Conservation (phyloP, 345 rosid species). For the Angophora floribunda region DNA sequence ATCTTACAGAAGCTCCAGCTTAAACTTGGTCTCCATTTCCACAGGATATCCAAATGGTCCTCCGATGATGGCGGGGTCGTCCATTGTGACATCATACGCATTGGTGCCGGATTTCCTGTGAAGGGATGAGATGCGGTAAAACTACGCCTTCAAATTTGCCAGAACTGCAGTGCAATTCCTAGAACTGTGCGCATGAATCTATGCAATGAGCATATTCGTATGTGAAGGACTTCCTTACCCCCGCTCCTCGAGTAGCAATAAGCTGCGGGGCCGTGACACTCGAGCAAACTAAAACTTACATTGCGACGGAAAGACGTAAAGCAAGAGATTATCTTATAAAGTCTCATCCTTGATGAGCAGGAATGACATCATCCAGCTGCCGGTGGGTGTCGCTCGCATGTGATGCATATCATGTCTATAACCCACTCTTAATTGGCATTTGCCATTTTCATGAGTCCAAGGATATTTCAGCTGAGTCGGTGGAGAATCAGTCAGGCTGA, state of each 20-base stretch:
- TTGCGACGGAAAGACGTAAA: background rate
- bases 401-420: background rate
- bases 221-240: background rate
- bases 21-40: constrained; percentile 52
- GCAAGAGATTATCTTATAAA: background rate
- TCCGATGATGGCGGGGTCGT: constrained; percentile 75
- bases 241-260: background rate
- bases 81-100: constrained; percentile 50
- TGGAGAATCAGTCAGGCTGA: background rate
- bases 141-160: background rate
- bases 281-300: background rate
- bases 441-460: background rate
- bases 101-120: constrained; percentile 42
- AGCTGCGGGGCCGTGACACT: background rate
- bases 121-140: background rate
- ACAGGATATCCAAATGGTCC: constrained; percentile 75
- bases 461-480: background rate
- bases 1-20: constrained; percentile 62
- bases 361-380: background rate
- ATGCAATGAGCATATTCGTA: background rate
- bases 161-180: background rate
- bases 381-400: background rate
- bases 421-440: background rate
- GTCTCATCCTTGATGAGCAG: background rate
- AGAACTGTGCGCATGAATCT: background rate